Conservation (phyloP, 495 filamentous ascomycete species). For the Penicillium cinerascens region DNA sequence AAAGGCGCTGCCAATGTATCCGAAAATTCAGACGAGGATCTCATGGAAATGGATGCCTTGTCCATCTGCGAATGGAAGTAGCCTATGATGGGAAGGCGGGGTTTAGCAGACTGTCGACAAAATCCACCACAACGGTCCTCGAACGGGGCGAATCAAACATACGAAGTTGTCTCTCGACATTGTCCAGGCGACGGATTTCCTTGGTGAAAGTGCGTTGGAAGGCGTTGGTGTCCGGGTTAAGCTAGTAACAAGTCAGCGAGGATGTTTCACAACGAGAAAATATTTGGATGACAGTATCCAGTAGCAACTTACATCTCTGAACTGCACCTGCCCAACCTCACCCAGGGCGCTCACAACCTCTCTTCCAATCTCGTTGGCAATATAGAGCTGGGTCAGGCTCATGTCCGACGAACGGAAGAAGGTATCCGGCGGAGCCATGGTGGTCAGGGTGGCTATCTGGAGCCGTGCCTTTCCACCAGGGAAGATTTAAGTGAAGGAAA, state of each 20-base stretch:
- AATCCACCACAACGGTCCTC: neutral
- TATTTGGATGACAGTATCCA: neutral
- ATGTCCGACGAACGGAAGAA: conserved; percentile 99
- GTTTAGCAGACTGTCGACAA: conserved; percentile 4
- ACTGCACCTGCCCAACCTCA: conserved; percentile 92
- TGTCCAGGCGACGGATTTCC: conserved; percentile 93
- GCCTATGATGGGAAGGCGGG: conserved; percentile 37
- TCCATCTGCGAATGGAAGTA: conserved; percentile 96
- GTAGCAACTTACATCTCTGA: conserved; percentile 76
- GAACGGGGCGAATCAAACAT: conserved; percentile 33
- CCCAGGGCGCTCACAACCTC: conserved; percentile 96
- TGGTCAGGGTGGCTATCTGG: conserved; percentile 26
- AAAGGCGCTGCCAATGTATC: conserved; percentile 81
- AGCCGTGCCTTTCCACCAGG: conserved; percentile 30
- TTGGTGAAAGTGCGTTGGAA: conserved; percentile 98
- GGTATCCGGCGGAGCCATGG: conserved; percentile 69
- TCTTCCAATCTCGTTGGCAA: conserved; percentile 95
- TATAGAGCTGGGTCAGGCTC: conserved; percentile 99
- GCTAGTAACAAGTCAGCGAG: conserved; percentile 44
- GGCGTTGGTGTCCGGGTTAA: conserved; percentile 86
- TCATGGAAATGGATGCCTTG: conserved; percentile 78
- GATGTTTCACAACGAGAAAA: neutral
- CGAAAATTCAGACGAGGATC: conserved; percentile 79
- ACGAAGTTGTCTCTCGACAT: conserved; percentile 96
- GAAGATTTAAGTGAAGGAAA: conserved; percentile 9